Percentiles rank a stretch among this genome's conserved stretches.
Conservation (phyloP, 2,329 filamentous ascomycete genomes). For the Didymella lethalis region DNA sequence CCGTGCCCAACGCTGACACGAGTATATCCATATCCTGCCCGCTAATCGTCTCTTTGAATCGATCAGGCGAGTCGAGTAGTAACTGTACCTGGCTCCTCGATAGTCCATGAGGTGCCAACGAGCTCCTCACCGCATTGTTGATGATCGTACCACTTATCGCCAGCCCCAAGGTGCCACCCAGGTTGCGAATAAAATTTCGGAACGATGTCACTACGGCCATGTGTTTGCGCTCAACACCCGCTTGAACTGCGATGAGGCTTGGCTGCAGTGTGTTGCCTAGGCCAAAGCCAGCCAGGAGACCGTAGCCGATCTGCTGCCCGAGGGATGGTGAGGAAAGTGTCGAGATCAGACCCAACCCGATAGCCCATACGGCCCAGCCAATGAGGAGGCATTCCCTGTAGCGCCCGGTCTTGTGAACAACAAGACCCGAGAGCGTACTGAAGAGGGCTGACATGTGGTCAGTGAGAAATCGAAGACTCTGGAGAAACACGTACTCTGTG, state of each 20-base stretch:
- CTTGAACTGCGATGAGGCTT: constrained; percentile 65
- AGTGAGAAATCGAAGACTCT: not conserved
- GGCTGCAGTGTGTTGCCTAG: constrained; percentile 64
- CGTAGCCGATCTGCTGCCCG: constrained; percentile 31
- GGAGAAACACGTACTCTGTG: constrained; percentile 36
- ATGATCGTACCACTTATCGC: constrained; percentile 56
- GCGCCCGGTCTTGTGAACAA: constrained; percentile 30
- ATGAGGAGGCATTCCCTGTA: constrained; percentile 32
- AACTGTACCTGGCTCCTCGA: constrained; percentile 23
- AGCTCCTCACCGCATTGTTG: constrained; percentile 29
- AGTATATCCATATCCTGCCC: constrained; percentile 19
- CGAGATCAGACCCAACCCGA: constrained; percentile 30
- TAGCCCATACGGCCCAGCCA: constrained; percentile 33
- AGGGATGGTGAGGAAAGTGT: constrained; percentile 26
- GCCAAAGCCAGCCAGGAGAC: constrained; percentile 32
- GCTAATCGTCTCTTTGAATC: constrained; percentile 18
- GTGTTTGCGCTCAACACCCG: constrained; percentile 59
- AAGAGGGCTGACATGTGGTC: constrained; percentile 22
- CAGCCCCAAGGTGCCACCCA: constrained; percentile 66
- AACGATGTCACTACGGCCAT: constrained; percentile 69
- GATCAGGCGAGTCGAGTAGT: constrained; percentile 26
- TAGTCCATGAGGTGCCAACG: constrained; percentile 20
- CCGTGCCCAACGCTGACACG: constrained; percentile 15
- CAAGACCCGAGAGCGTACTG: constrained; percentile 32
- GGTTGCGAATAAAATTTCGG: constrained; percentile 68